Evolutionary conservation across 1,139 yeast genomes (phyloP).

Genomic region (Chernovozyma aurita): DNA sequence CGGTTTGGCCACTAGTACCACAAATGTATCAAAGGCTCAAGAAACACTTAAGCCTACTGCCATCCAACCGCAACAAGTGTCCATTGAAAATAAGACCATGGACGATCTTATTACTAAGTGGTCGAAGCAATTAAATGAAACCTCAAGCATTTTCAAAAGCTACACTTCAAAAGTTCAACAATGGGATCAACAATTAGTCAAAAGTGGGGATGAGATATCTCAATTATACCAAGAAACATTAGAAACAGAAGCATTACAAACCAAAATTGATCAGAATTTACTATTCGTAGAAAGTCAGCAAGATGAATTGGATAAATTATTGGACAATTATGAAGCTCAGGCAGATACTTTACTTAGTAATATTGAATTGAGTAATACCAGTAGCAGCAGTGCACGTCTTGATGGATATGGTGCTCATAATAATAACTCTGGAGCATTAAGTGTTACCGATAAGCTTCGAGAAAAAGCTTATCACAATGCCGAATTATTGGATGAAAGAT

Average conservation of each 20-base stretch:
- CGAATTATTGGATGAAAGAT: conserved; percentile 75
- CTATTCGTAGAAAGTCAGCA: conserved; percentile 88
- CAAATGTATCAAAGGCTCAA: conserved; percentile 18
- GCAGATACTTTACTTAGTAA: conserved; percentile 57
- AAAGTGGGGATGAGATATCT: conserved; percentile 81
- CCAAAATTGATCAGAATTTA: conserved; percentile 81
- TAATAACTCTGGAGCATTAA: conserved; percentile 18
- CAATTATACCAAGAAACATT: conserved; percentile 74
- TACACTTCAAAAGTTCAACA: conserved; percentile 71
- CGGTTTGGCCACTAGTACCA: conserved; percentile 8
- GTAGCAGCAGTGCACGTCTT: conserved; percentile 10
- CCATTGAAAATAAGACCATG: conserved; percentile 83
- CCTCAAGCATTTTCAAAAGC: conserved; percentile 70
- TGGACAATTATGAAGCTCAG: conserved; percentile 82
- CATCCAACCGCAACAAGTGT: conserved; percentile 65
- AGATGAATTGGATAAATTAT: conserved; percentile 77
- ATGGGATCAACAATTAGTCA: conserved; percentile 83
- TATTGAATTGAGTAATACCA: conserved; percentile 26
- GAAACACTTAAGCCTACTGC: conserved; percentile 41
- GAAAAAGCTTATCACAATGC: conserved; percentile 89
- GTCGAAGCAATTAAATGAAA: conserved; percentile 78
- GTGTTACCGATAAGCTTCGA: conserved; percentile 75
- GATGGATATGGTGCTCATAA: conserved; percentile 6
- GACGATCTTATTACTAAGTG: conserved; percentile 92
- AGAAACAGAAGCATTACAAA: conserved; percentile 81